Conservation (phyloP, 108 stramenopile genomes). For the Thalassiosira profunda region DNA sequence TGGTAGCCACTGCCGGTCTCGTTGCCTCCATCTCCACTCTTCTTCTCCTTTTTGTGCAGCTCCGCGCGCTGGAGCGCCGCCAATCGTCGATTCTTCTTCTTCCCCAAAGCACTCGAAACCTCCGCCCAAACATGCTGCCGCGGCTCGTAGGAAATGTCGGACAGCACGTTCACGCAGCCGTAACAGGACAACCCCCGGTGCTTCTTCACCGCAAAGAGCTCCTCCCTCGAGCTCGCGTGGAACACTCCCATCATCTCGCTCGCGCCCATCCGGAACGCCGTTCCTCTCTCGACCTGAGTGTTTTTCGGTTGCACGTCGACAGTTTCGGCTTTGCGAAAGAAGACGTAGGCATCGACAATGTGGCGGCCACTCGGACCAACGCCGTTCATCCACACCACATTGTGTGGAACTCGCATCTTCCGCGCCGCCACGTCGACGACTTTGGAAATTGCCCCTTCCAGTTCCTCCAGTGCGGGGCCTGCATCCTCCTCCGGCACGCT, state of each 20-base stretch:
- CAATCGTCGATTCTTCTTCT: not conserved
- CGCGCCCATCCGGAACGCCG: constrained; percentile 36
- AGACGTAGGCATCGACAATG: constrained; percentile 43
- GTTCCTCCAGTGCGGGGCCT: constrained; percentile 16
- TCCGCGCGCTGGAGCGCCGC: not conserved
- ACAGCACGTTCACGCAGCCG: not conserved
- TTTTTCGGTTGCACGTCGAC: constrained; percentile 20
- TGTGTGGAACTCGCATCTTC: constrained; percentile 18
- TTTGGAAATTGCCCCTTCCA: constrained; percentile 53
- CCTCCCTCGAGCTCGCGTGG: constrained; percentile 54
- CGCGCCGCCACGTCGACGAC: constrained; percentile 58
- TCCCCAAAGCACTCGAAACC: not conserved
- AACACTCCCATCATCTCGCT: constrained; percentile 69
- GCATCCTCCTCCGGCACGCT: constrained; percentile 7
- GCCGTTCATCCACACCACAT: constrained; percentile 34
- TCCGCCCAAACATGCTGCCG: not conserved
- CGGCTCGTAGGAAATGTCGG: not conserved
- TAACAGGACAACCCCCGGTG: not conserved
- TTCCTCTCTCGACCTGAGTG: constrained; percentile 13
- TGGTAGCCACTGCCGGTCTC: not conserved
- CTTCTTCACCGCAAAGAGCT: not conserved
- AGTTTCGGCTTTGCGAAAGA: constrained; percentile 50
- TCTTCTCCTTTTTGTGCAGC: not conserved
- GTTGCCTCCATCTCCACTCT: not conserved
- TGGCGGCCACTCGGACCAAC: not conserved